These are phyloP conservation scores for Claviceps capensis DNA, from an alignment of 2,329 filamentous ascomycete genomes.

Conservation along the genomic window DNA sequence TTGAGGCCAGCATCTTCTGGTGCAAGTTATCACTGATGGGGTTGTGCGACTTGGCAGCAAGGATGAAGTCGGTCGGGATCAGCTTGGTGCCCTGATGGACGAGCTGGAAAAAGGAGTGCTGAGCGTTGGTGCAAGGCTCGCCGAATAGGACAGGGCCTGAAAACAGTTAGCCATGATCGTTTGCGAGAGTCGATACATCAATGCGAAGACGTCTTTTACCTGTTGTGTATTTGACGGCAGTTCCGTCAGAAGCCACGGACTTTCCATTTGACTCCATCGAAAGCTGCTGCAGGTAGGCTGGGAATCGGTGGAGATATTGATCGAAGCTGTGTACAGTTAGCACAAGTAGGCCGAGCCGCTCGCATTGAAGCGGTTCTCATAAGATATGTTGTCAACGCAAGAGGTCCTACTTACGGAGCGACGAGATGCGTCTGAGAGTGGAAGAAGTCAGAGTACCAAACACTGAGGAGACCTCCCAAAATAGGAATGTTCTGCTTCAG, in stretches of 20 bases:
- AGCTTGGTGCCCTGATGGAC: slow-evolving; percentile 98
- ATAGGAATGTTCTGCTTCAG: slow-evolving; percentile 91
- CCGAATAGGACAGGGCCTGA: slow-evolving; percentile 79
- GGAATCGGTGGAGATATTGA: slow-evolving; percentile 98
- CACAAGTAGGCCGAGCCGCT: background rate
- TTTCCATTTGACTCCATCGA: slow-evolving; percentile 99
- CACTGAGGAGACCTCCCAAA: slow-evolving; percentile 81
- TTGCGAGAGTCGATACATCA: background rate
- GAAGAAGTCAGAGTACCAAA: slow-evolving; percentile 99
- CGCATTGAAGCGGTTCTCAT: background rate
- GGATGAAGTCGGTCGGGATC: slow-evolving; percentile 95
- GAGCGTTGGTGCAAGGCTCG: slow-evolving; percentile 95
- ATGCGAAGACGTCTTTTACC: slow-evolving; percentile 26
- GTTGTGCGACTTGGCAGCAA: slow-evolving; percentile 95
- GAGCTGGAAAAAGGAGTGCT: slow-evolving; percentile 99
- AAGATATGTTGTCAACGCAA: background rate
- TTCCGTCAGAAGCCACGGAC: slow-evolving; percentile 77
- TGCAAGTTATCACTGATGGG: slow-evolving; percentile 83
- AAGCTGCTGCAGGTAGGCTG: slow-evolving; percentile 95
- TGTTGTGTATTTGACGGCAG: slow-evolving; percentile 93
- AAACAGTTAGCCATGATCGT: background rate
- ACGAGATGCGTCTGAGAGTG: slow-evolving; percentile 96
- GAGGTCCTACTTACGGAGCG: slow-evolving; percentile 54
- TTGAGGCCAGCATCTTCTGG: slow-evolving; percentile 90
- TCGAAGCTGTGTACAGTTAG: slow-evolving; percentile 53